A percentile compares a stretch with the other conserved stretches of the same genome.
Evolutionary conservation across 352 stramenopile species (phyloP).

Genomic region (Lagenidium giganteum): DNA sequence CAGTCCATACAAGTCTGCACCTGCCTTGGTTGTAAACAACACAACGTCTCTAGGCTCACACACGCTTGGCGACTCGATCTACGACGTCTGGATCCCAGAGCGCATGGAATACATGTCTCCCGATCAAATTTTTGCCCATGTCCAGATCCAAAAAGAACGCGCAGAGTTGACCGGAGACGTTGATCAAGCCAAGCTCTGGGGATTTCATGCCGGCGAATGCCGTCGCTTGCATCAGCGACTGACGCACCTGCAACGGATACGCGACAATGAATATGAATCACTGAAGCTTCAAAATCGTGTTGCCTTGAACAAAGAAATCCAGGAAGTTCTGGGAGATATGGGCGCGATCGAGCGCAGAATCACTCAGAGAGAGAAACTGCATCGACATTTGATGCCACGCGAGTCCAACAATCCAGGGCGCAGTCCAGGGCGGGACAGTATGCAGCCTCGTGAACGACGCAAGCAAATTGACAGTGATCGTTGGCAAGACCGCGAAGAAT

Average conservation of each 20-base stretch:
- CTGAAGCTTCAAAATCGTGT: too few relatives aligned
- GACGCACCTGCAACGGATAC: constrained; percentile 4
- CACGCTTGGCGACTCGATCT: too few relatives aligned
- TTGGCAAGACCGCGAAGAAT: constrained; percentile 23
- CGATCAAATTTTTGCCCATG: constrained; percentile 25
- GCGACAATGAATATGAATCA: constrained; percentile 5
- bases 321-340: constrained; percentile 4
- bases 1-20: too few relatives aligned
- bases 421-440: too few relatives aligned
- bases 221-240: constrained; percentile 5
- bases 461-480: neutral
- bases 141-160: constrained; percentile 19
- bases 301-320: constrained; percentile 12
- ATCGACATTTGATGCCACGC: too few relatives aligned
- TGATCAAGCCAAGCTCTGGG: neutral
- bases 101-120: constrained; percentile 22
- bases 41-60: too few relatives aligned
- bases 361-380: neutral
- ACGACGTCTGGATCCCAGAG: constrained; percentile 25
- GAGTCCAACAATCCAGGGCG: neutral
- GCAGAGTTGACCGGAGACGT: neutral
- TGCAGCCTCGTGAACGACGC: constrained; percentile 8
- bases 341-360: constrained; percentile 1
- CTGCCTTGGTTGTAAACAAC: too few relatives aligned
- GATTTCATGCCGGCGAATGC: constrained; percentile 8